A percentile compares a stretch with the other conserved stretches of the same genome.
Evolutionary conservation across 1,139 yeast genomes (phyloP).

Genomic region (Yamadazyma dendronema): DNA sequence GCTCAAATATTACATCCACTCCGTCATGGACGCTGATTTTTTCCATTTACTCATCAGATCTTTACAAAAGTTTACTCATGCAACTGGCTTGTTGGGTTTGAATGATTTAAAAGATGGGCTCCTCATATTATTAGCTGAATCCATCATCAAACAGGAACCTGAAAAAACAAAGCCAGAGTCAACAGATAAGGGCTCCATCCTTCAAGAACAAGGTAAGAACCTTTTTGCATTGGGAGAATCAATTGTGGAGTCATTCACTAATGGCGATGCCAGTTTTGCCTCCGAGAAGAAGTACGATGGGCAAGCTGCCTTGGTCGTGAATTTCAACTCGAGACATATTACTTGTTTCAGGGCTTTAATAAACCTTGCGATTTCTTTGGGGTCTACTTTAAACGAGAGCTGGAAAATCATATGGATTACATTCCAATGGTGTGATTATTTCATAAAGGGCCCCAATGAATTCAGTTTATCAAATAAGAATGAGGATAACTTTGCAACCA

Average conservation of each 20-base stretch:
- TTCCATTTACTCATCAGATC: slow-evolving; percentile 66
- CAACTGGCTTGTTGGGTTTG: slow-evolving; percentile 72
- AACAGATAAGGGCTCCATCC: slow-evolving; percentile 9
- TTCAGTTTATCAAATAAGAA: slow-evolving; percentile 23
- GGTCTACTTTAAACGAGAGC: slow-evolving; percentile 61
- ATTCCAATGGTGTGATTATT: slow-evolving; percentile 73
- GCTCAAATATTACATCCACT: slow-evolving; percentile 55
- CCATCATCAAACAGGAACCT: slow-evolving; percentile 25
- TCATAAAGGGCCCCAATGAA: slow-evolving; percentile 60
- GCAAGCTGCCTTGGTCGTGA: slow-evolving; percentile 17
- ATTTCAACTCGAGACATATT: slow-evolving; percentile 61
- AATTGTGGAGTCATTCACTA: slow-evolving; percentile 50
- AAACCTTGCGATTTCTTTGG: slow-evolving; percentile 75
- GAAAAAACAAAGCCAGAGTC: slow-evolving; percentile 1
- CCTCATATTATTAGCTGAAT: slow-evolving; percentile 54
- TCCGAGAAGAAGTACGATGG: slow-evolving; percentile 3
- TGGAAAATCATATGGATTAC: slow-evolving; percentile 73
- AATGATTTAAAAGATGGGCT: slow-evolving; percentile 58
- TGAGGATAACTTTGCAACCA: slow-evolving; percentile 23
- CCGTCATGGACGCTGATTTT: slow-evolving; percentile 65
- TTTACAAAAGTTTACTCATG: slow-evolving; percentile 76
- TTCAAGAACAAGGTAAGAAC: slow-evolving; percentile 30
- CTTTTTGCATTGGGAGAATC: slow-evolving; percentile 59
- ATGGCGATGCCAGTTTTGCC: slow-evolving; percentile 4
- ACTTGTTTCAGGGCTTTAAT: slow-evolving; percentile 77